Evolutionary conservation across 495 filamentous ascomycete genomes (phyloP).

Genomic region (Neurospora sp.): DNA sequence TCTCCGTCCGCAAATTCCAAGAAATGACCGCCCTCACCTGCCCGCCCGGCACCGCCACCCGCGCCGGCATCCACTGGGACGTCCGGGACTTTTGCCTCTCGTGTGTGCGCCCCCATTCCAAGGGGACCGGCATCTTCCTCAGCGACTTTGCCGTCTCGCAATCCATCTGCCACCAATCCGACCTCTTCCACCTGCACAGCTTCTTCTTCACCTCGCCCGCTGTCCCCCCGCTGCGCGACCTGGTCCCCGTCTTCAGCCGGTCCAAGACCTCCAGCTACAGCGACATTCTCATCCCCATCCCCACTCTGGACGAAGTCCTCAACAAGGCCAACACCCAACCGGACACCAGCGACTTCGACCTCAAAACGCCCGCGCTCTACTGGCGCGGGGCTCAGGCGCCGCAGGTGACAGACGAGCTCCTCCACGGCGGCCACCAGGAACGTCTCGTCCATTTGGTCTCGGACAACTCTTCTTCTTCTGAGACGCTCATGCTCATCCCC

Average conservation of each 20-base stretch:
- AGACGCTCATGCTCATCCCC: slow-evolving; percentile 31
- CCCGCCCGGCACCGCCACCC: slow-evolving; percentile 46
- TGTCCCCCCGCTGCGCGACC: slow-evolving; percentile 48
- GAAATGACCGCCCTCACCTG: slow-evolving; percentile 44
- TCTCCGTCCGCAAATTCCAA: slow-evolving; percentile 39
- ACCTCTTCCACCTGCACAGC: slow-evolving; percentile 63
- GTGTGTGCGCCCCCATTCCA: slow-evolving; percentile 56
- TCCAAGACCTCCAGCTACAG: slow-evolving; percentile 54
- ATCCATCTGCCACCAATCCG: slow-evolving; percentile 70
- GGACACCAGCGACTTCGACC: slow-evolving; percentile 28
- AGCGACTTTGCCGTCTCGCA: slow-evolving; percentile 53
- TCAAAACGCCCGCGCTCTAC: slow-evolving; percentile 45
- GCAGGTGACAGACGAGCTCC: slow-evolving; percentile 20
- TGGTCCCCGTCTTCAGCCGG: slow-evolving; percentile 66
- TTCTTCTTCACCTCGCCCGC: slow-evolving; percentile 56
- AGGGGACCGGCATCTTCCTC: slow-evolving; percentile 47
- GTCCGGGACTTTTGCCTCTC: slow-evolving; percentile 47
- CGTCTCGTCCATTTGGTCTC: slow-evolving; percentile 55
- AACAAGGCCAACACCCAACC: slow-evolving; percentile 15
- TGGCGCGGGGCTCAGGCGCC: slow-evolving; percentile 49
- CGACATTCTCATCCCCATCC: slow-evolving; percentile 76
- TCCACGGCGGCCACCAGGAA: slow-evolving; percentile 39
- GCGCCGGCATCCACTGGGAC: slow-evolving; percentile 43
- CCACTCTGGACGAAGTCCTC: slow-evolving; percentile 48
- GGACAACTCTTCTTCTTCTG: slow-evolving; percentile 28